These are phyloP conservation scores for Podospora australis DNA, from an alignment of 495 filamentous ascomycete genomes.

Conservation along the genomic window DNA sequence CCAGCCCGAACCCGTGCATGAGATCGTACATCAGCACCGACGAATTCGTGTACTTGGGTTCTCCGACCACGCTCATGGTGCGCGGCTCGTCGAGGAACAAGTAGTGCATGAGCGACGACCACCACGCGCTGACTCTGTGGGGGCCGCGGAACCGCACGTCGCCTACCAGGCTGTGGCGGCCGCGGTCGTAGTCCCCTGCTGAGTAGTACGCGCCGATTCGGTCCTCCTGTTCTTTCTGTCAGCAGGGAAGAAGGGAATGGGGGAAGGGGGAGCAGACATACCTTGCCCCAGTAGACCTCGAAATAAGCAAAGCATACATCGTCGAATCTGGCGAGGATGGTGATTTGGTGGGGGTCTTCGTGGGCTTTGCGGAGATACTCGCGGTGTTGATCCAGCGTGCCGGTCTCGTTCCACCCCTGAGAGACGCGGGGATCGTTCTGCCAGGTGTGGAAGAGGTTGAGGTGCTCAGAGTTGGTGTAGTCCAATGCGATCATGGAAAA, in stretches of 20 bases:
- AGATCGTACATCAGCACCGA: conserved; percentile 61
- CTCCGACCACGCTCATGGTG: conserved; percentile 55
- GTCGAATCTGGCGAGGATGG: conserved; percentile 56
- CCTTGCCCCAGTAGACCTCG: conserved; percentile 68
- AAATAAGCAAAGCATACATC: conserved; percentile 59
- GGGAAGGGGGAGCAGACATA: conserved; percentile 20
- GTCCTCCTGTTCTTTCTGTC: conserved; percentile 48
- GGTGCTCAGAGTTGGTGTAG: conserved; percentile 45
- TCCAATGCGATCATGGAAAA: conserved; percentile 62
- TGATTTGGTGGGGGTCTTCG: conserved; percentile 56
- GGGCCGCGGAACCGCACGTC: conserved; percentile 57
- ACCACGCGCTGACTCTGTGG: conserved; percentile 63
- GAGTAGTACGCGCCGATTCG: conserved; percentile 59
- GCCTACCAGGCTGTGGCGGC: conserved; percentile 62
- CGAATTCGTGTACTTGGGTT: conserved; percentile 54
- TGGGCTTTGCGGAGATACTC: conserved; percentile 55
- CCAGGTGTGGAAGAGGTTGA: conserved; percentile 59
- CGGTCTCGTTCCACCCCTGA: conserved; percentile 62
- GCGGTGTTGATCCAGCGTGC: conserved; percentile 55
- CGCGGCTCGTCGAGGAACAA: conserved; percentile 64
- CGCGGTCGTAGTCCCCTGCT: conserved; percentile 58
- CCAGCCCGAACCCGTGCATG: conserved; percentile 56
- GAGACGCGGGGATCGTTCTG: conserved; percentile 67
- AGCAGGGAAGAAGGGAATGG: neutral
- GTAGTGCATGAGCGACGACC: conserved; percentile 62